These are phyloP conservation scores for Herpetomonas samuelpessoai DNA, from an alignment of 208 protist species.

Conservation along the genomic window DNA sequence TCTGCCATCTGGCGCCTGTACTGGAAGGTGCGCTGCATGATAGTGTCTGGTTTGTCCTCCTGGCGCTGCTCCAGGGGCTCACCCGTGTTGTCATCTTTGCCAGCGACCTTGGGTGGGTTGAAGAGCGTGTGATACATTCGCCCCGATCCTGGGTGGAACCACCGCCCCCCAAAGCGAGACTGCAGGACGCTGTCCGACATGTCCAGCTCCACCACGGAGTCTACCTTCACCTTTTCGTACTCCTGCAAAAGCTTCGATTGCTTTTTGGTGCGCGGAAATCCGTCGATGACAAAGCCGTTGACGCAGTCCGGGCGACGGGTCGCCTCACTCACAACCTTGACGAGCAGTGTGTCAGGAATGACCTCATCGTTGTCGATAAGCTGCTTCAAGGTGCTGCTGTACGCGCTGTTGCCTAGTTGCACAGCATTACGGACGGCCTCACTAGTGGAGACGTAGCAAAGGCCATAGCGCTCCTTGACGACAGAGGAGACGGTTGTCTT, in stretches of 20 bases:
- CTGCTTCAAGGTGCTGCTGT: conserved; percentile 51
- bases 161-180: conserved; percentile 76
- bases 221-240: conserved; percentile 44
- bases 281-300: conserved; percentile 91
- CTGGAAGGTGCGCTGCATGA: conserved; percentile 70
- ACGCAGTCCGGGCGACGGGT: conserved; percentile 76
- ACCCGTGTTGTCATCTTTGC: conserved; percentile 91
- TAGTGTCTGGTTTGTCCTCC: conserved; percentile 89
- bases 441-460: conserved; percentile 75
- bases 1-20: conserved; percentile 74
- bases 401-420: conserved; percentile 45
- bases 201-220: conserved; percentile 66
- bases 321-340: conserved; percentile 66
- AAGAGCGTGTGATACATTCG: conserved; percentile 92
- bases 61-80: conserved; percentile 83
- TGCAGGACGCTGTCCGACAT: conserved; percentile 71
- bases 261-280: conserved; percentile 70
- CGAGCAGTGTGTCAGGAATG: conserved; percentile 63
- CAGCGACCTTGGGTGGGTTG: conserved; percentile 82
- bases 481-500: conserved; percentile 79
- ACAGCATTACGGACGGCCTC: conserved; percentile 75
- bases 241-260: conserved; percentile 70
- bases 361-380: conserved; percentile 59
- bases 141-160: conserved; percentile 82
- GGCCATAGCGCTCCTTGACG: conserved; percentile 79